These are phyloP conservation scores for Gamsiella multidivaricata DNA, from an alignment of 192 early-diverging fungal species.

Conservation along the genomic window DNA sequence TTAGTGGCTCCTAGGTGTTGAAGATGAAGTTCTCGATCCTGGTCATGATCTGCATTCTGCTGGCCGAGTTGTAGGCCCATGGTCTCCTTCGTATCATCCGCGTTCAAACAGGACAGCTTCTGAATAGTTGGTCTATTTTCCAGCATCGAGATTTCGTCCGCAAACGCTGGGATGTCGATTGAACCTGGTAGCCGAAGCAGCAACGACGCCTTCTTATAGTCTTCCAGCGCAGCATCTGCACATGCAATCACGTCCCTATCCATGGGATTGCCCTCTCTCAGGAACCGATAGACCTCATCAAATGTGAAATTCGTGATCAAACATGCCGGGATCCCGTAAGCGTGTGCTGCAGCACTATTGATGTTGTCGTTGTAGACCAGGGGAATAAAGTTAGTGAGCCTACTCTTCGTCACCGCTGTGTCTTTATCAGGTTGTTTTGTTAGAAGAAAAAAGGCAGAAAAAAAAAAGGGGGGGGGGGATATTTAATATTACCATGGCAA, in stretches of 20 bases:
- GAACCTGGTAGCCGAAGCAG: conserved; percentile 65
- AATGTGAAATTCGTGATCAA: conserved; percentile 73
- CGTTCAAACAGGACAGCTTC: too few relatives aligned
- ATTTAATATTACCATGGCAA: conserved; percentile 64
- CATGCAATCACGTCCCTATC: conserved; percentile 54
- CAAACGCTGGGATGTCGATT: conserved; percentile 68
- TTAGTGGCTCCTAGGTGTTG: neutral
- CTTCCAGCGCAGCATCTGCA: conserved; percentile 54
- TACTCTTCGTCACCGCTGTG: too few relatives aligned
- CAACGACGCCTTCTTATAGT: conserved; percentile 65
- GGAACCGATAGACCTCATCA: conserved; percentile 65
- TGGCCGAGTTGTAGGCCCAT: neutral
- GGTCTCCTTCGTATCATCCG: too few relatives aligned
- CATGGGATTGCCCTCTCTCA: conserved; percentile 64
- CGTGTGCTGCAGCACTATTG: conserved; percentile 62
- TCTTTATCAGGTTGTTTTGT: too few relatives aligned
- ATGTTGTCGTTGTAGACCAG: neutral
- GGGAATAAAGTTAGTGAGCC: too few relatives aligned
- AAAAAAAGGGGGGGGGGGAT: too few relatives aligned
- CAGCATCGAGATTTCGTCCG: conserved; percentile 43
- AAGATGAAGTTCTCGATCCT: too few relatives aligned
- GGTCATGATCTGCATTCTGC: neutral
- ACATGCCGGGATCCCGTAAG: conserved; percentile 62
- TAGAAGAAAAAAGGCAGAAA: neutral
- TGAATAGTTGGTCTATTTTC: neutral